phyloP scores from a whole-genome alignment of 2,329 filamentous ascomycete species.

The Aplosporella prunicola region DNA sequence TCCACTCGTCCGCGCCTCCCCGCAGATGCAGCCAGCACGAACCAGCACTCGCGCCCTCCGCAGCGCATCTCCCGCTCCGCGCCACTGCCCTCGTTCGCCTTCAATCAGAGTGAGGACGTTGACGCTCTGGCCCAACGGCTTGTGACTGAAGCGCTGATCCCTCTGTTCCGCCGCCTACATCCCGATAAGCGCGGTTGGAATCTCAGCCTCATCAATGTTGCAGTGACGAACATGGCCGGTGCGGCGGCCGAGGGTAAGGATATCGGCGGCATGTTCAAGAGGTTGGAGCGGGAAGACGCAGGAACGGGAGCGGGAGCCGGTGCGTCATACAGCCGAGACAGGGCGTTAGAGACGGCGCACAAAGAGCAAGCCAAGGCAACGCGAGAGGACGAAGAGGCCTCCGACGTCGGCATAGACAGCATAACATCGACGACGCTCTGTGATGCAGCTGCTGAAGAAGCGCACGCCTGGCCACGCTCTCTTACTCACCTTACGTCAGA shows the following conservation, averaged over 20 bases:
- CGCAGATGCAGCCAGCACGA: slow-evolving; percentile 32
- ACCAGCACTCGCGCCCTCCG: slow-evolving; percentile 47
- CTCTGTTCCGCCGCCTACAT: slow-evolving; percentile 67
- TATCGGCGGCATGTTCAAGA: slow-evolving; percentile 72
- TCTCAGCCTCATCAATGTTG: slow-evolving; percentile 75
- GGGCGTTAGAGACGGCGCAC: slow-evolving; percentile 33
- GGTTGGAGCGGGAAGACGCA: too few relatives aligned
- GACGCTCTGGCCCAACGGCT: slow-evolving; percentile 58
- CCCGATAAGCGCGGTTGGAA: slow-evolving; percentile 64
- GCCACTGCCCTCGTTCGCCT: slow-evolving; percentile 64
- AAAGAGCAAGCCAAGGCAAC: neutral
- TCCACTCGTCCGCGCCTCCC: slow-evolving; percentile 58
- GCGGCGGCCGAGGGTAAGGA: slow-evolving; percentile 52
- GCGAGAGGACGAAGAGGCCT: neutral
- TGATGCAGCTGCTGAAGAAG: slow-evolving; percentile 1
- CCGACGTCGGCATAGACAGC: slow-evolving; percentile 2
- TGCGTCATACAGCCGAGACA: slow-evolving; percentile 59
- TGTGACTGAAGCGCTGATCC: slow-evolving; percentile 57
- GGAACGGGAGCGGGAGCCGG: slow-evolving; percentile 61
- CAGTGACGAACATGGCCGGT: slow-evolving; percentile 70
- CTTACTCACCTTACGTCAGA: neutral
- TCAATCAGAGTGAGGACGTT: slow-evolving; percentile 50
- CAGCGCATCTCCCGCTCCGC: slow-evolving; percentile 67
- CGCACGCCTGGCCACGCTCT: neutral
- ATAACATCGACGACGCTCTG: neutral